phyloP scores from a whole-genome alignment of 2,329 filamentous ascomycete genomes.

The Diaporthe velutina region DNA sequence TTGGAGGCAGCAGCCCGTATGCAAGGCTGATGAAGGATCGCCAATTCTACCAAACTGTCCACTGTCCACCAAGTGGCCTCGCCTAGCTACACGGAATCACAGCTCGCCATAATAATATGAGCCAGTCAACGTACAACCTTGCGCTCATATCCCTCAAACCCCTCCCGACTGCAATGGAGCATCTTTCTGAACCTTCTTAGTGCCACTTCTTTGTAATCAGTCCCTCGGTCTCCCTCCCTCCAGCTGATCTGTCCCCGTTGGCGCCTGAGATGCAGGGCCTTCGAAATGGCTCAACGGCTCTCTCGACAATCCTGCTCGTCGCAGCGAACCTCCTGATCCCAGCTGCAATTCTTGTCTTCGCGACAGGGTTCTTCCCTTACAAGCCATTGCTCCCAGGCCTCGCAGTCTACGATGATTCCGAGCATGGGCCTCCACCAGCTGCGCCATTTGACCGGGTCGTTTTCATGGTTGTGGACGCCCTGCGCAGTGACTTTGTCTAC shows the following conservation, averaged over 20 bases:
- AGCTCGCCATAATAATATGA: constrained; percentile 27
- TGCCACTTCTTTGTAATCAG: constrained; percentile 17
- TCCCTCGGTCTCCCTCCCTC: background rate
- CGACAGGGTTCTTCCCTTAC: constrained; percentile 95
- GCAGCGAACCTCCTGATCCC: constrained; percentile 84
- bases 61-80: constrained; percentile 26
- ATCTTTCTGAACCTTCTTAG: constrained; percentile 28
- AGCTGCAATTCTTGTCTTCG: constrained; percentile 81
- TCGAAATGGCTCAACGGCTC: constrained; percentile 45
- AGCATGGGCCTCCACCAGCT: constrained; percentile 68
- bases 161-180: constrained; percentile 37
- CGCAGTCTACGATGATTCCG: constrained; percentile 73
- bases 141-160: background rate
- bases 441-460: constrained; percentile 89
- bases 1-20: constrained; percentile 31
- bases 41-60: constrained; percentile 30
- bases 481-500: constrained; percentile 97
- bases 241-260: background rate
- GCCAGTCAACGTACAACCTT: constrained; percentile 11
- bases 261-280: constrained; percentile 45
- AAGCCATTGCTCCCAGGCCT: constrained; percentile 92
- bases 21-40: constrained; percentile 39
- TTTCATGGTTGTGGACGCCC: constrained; percentile 97
- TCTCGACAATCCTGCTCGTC: constrained; percentile 62
- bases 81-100: constrained; percentile 12